Percentiles rank a stretch among this genome's conserved stretches.
phyloP scores from a whole-genome alignment of 2,329 filamentous ascomycete genomes.

The Colletotrichum destructivum region DNA sequence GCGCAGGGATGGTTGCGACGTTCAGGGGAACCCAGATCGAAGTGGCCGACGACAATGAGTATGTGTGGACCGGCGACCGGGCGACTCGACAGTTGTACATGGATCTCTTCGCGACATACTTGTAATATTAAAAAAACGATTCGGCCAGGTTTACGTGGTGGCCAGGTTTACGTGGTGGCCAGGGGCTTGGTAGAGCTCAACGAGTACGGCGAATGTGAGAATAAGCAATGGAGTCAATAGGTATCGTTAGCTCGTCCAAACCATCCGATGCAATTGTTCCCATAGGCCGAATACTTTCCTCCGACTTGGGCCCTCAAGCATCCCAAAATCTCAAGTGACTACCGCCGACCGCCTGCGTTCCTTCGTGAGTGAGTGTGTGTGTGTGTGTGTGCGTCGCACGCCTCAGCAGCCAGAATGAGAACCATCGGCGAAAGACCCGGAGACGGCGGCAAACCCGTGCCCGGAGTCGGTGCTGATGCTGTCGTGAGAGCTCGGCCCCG shows the following conservation, averaged over 20 bases:
- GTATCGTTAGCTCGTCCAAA: background rate
- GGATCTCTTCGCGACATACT: slow-evolving; percentile 44
- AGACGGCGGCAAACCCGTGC: background rate
- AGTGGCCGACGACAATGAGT: slow-evolving; percentile 43
- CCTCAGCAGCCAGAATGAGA: background rate
- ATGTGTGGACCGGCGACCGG: slow-evolving; percentile 47
- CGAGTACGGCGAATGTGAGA: background rate
- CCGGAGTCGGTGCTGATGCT: background rate
- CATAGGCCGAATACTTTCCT: background rate
- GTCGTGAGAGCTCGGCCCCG: background rate
- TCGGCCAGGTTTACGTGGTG: too few relatives aligned
- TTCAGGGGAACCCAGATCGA: slow-evolving; percentile 47
- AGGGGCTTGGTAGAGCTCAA: too few relatives aligned
- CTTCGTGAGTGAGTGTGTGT: background rate
- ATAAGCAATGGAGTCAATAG: background rate
- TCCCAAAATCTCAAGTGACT: background rate
- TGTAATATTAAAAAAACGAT: background rate
- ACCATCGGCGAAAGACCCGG: background rate
- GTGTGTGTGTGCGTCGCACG: background rate
- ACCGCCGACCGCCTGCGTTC: background rate
- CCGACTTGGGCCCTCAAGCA: background rate
- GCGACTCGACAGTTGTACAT: slow-evolving; percentile 43
- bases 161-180: too few relatives aligned
- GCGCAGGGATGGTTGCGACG: slow-evolving; percentile 48
- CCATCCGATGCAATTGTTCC: background rate